Conservation (phyloP, 176 grass and related monocot species). For the Leersia perrieri region DNA sequence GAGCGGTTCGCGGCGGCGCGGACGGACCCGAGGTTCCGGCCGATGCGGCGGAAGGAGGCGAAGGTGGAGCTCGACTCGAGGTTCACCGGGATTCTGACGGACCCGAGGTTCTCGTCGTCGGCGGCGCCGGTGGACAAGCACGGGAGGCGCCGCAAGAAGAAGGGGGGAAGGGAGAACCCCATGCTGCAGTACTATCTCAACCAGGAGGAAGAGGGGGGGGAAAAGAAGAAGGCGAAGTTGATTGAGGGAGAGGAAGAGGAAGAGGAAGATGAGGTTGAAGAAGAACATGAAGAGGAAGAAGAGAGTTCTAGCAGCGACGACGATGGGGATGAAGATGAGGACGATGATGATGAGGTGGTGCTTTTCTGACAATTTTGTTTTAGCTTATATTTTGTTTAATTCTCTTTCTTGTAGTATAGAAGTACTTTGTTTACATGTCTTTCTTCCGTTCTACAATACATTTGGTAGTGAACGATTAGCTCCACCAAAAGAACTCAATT, state of each 20-base stretch:
- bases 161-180: slow-evolving; percentile 41
- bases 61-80: slow-evolving; percentile 75
- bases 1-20: slow-evolving; percentile 57
- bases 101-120: slow-evolving; percentile 58
- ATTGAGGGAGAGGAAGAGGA: slow-evolving; percentile 27
- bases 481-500: neutral
- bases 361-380: neutral
- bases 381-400: neutral
- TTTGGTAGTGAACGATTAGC: neutral
- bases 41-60: slow-evolving; percentile 70
- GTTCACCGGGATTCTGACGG: slow-evolving; percentile 62
- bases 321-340: slow-evolving; percentile 42
- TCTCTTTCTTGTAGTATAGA: neutral
- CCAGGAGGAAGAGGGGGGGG: slow-evolving; percentile 41
- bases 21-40: slow-evolving; percentile 61
- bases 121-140: slow-evolving; percentile 75
- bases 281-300: slow-evolving; percentile 39
- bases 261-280: slow-evolving; percentile 24
- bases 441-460: neutral
- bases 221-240: slow-evolving; percentile 2
- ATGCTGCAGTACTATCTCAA: slow-evolving; percentile 76
- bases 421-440: neutral
- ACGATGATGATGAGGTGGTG: slow-evolving; percentile 60
- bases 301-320: slow-evolving; percentile 45
- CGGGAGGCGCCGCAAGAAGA: slow-evolving; percentile 59